Conservation (phyloP, 2,329 filamentous ascomycete species). For the Phaeomoniella chlamydospora region DNA sequence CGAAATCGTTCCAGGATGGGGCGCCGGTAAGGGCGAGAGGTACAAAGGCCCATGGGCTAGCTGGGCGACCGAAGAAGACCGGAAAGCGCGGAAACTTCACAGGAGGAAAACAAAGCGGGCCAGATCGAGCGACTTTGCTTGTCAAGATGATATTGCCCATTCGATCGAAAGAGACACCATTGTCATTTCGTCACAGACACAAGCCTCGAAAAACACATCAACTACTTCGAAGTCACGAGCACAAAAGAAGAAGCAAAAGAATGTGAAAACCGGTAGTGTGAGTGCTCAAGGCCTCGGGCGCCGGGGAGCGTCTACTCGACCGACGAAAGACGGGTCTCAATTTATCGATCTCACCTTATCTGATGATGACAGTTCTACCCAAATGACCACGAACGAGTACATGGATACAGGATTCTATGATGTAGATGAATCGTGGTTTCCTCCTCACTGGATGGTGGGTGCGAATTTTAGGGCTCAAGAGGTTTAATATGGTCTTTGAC, state of each 20-base stretch:
- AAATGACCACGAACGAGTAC: background rate
- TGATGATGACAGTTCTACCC: background rate
- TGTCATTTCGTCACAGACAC: too few relatives aligned
- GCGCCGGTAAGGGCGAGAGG: constrained; percentile 22
- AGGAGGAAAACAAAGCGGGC: background rate
- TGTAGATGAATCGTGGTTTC: background rate
- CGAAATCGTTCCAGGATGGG: constrained; percentile 18
- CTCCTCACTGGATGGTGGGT: background rate
- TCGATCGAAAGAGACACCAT: too few relatives aligned
- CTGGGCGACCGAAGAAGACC: constrained; percentile 15
- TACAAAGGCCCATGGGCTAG: constrained; percentile 25
- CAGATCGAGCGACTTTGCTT: too few relatives aligned
- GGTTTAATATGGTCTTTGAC: background rate
- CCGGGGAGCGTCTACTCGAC: too few relatives aligned
- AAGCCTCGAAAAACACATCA: too few relatives aligned
- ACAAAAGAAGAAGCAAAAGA: too few relatives aligned
- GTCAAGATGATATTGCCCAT: too few relatives aligned
- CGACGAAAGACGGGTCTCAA: too few relatives aligned
- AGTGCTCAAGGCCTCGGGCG: too few relatives aligned
- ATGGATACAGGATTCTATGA: background rate
- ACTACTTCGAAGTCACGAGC: too few relatives aligned
- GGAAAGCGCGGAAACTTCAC: background rate
- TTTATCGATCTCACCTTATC: background rate
- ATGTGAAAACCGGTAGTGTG: too few relatives aligned
- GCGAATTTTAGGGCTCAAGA: background rate